Conservation (phyloP, 139 green algal genomes). For the Gonium pectorale region DNA sequence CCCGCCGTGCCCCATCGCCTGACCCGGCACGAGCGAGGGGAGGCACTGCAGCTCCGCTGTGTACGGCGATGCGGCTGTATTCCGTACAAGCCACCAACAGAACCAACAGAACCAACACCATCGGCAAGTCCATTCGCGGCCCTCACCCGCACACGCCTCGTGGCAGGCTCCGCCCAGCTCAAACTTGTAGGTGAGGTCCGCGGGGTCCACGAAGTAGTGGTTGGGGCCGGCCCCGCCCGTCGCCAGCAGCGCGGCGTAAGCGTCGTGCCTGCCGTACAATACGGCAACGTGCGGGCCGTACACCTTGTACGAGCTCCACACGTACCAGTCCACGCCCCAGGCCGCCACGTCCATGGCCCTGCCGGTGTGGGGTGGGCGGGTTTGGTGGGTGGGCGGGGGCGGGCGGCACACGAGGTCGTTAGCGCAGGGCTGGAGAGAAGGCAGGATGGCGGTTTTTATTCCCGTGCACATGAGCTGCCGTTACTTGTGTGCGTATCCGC, state of each 20-base stretch:
- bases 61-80: too few species aligned
- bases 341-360: conserved; percentile 19
- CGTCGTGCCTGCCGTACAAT: conserved; percentile 25
- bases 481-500: too few species aligned
- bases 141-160: conserved; percentile 33
- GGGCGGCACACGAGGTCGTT: not conserved
- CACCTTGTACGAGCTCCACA: conserved; percentile 41
- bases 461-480: too few species aligned
- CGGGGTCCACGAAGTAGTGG: not conserved
- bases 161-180: conserved; percentile 30
- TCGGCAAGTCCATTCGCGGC: not conserved
- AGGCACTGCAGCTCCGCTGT: too few species aligned
- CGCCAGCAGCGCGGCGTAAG: not conserved
- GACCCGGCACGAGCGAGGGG: too few species aligned
- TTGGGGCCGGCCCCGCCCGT: conserved; percentile 16
- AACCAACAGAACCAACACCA: not conserved
- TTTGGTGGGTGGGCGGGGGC: too few species aligned
- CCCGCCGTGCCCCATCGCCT: too few species aligned
- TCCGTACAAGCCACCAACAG: too few species aligned
- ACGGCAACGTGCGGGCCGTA: conserved; percentile 36
- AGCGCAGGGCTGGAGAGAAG: not conserved
- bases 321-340: conserved; percentile 39
- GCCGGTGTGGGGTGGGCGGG: not conserved
- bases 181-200: not conserved
- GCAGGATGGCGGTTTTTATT: not conserved